Conservation (phyloP, 1,284 basidiomycete genomes). For the Ceratobasidium sp. region DNA sequence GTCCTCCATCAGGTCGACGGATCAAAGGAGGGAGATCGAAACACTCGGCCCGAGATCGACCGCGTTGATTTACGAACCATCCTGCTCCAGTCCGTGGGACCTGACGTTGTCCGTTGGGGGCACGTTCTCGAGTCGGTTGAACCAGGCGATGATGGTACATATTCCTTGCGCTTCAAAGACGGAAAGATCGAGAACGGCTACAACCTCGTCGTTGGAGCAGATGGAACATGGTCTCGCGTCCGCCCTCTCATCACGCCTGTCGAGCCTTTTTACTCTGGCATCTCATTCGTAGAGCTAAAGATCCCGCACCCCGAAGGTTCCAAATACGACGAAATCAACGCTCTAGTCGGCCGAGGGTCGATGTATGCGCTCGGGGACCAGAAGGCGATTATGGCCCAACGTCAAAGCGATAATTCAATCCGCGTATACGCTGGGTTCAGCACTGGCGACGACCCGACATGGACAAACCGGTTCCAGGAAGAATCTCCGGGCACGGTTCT, state of each 20-base stretch:
- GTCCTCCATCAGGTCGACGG: not conserved
- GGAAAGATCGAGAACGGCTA: conserved; percentile 45
- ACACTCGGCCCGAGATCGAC: conserved; percentile 46
- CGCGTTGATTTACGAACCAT: conserved; percentile 53
- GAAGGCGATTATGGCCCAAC: conserved; percentile 57
- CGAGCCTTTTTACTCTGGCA: conserved; percentile 58
- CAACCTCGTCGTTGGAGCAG: conserved; percentile 62
- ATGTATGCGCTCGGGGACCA: conserved; percentile 53
- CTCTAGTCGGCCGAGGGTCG: conserved; percentile 55
- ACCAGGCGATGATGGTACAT: conserved; percentile 11
- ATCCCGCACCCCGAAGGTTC: conserved; percentile 51
- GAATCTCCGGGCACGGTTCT: conserved; percentile 4
- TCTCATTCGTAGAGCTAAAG: conserved; percentile 55
- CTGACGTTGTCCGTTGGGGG: conserved; percentile 53
- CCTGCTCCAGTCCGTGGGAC: conserved; percentile 52
- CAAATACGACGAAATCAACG: conserved; percentile 52
- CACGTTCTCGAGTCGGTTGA: conserved; percentile 49
- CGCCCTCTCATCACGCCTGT: conserved; percentile 56
- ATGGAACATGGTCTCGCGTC: conserved; percentile 62
- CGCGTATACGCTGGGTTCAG: conserved; percentile 56
- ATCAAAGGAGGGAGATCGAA: conserved; percentile 38
- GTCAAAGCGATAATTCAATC: conserved; percentile 55
- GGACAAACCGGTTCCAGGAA: conserved; percentile 43
- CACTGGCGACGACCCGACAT: conserved; percentile 52
- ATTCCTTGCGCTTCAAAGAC: conserved; percentile 50